Evolutionary conservation across 2,329 filamentous ascomycete species (phyloP).

Genomic region (Colletotrichum viniferum): DNA sequence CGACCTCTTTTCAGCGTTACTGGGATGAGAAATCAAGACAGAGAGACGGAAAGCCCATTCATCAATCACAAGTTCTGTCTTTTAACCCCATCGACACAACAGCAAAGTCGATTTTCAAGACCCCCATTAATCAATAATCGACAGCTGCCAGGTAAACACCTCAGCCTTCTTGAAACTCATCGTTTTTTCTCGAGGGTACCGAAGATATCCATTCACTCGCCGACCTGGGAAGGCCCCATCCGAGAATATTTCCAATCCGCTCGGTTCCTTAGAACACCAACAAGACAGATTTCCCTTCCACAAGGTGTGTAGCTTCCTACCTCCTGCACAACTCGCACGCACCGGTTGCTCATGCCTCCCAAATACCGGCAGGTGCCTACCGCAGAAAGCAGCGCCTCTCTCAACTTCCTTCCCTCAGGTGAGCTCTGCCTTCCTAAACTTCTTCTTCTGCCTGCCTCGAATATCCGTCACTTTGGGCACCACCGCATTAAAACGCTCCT

Average conservation of each 20-base stretch:
- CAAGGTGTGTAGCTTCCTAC: neutral
- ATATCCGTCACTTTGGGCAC: neutral
- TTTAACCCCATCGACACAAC: neutral
- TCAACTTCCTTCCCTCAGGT: neutral
- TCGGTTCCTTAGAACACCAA: neutral
- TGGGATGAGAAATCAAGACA: neutral
- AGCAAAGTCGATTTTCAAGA: neutral
- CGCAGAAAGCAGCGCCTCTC: neutral
- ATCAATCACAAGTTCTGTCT: neutral
- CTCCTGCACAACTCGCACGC: neutral
- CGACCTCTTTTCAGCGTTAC: neutral
- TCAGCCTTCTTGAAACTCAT: neutral
- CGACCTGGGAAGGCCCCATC: too few species aligned
- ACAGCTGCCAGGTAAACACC: neutral
- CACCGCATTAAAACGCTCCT: neutral
- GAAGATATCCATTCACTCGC: rapidly evolving
- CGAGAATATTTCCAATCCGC: neutral
- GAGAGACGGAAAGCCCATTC: neutral
- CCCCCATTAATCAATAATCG: neutral
- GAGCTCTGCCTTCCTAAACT: neutral
- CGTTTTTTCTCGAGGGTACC: neutral
- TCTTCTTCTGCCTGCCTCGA: neutral
- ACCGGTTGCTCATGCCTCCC: neutral
- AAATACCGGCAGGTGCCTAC: neutral
- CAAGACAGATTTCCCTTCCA: neutral